Conservation (phyloP, 164 flowering plant species). For the Umbilicus rupestris region DNA sequence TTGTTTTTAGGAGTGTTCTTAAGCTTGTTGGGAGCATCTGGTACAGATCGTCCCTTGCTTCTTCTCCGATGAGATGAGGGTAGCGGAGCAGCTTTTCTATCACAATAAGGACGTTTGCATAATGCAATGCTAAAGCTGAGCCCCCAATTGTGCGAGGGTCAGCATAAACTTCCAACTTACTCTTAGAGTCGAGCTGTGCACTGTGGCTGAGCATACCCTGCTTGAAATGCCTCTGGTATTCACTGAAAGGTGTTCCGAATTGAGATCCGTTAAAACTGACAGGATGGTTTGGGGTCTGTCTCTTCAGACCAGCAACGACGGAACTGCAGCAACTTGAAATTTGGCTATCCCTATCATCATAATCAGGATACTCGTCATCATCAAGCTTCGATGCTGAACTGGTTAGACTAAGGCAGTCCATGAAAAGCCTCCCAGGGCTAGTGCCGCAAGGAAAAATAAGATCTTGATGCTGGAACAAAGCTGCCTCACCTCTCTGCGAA, state of each 20-base stretch:
- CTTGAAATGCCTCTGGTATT: constrained; percentile 28
- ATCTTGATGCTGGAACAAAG: constrained; percentile 35
- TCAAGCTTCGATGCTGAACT: constrained; percentile 57
- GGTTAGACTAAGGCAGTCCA: constrained; percentile 81
- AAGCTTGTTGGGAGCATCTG: constrained; percentile 95
- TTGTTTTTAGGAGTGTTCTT: constrained; percentile 45
- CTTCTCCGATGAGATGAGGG: constrained; percentile 95
- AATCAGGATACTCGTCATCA: constrained; percentile 21
- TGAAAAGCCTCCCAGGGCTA: constrained; percentile 66
- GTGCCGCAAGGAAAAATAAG: constrained; percentile 60
- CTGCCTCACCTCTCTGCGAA: constrained; percentile 25
- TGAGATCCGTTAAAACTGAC: constrained; percentile 27
- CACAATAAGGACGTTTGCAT: constrained; percentile 86
- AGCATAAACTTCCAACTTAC: constrained; percentile 38
- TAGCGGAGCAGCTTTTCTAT: constrained; percentile 85
- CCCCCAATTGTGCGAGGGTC: constrained; percentile 79
- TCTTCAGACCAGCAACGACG: constrained; percentile 24
- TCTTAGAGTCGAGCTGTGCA: constrained; percentile 37
- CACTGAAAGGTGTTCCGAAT: constrained; percentile 18
- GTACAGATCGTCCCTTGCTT: constrained; percentile 88
- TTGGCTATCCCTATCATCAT: constrained; percentile 34
- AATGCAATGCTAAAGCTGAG: constrained; percentile 85
- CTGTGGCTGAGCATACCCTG: constrained; percentile 15
- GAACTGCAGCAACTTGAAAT: constrained; percentile 27
- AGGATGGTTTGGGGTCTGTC: constrained; percentile 18